These are phyloP conservation scores for Pythium graminicola DNA, from an alignment of 352 stramenopile genomes.

Conservation along the genomic window DNA sequence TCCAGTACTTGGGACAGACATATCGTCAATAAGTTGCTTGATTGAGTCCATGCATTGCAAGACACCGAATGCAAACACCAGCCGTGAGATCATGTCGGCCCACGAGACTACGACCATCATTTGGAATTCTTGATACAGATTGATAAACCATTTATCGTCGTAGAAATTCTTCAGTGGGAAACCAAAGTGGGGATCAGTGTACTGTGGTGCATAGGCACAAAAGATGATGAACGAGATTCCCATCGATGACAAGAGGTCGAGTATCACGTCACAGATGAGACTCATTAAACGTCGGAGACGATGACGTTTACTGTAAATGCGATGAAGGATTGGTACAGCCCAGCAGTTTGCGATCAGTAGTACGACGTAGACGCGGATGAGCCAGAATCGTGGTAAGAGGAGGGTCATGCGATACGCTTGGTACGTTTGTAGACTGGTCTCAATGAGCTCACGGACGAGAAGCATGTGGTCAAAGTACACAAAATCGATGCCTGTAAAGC, in stretches of 20 bases:
- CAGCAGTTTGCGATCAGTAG: not conserved
- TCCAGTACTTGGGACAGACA: not conserved
- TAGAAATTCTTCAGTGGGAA: not conserved
- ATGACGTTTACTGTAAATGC: not conserved
- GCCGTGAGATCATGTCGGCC: not conserved
- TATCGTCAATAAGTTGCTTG: not conserved
- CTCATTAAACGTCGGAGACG: not conserved
- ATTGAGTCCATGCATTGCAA: not conserved
- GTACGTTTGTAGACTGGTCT: not conserved
- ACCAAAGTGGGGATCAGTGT: not conserved
- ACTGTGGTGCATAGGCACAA: not conserved
- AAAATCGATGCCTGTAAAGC: not conserved
- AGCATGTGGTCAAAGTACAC: not conserved
- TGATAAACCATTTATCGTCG: not conserved
- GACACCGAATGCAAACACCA: not conserved
- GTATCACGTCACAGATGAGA: not conserved
- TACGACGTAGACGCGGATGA: conserved; percentile 2
- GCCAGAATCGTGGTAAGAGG: not conserved
- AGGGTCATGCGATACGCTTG: not conserved
- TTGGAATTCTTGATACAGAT: not conserved
- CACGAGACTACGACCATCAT: not conserved
- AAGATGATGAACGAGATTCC: not conserved
- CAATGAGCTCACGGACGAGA: not conserved
- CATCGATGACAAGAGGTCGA: not conserved
- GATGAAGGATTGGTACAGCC: not conserved